Evolutionary conservation across 352 stramenopile genomes (phyloP).

Genomic region (Globisporangium spinosum): DNA sequence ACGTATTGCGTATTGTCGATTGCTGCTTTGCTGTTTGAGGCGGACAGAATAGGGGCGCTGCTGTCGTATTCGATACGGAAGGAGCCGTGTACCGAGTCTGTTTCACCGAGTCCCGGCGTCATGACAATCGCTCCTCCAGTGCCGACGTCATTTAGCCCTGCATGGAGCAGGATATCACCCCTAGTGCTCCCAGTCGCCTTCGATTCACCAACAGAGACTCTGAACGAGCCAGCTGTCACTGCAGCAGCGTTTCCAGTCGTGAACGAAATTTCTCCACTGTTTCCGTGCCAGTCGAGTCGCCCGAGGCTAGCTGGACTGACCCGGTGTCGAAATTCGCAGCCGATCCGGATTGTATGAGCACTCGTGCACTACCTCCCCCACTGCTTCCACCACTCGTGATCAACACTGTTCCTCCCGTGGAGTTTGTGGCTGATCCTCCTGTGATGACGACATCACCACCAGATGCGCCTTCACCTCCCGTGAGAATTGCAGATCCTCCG

Average conservation of each 20-base stretch:
- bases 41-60: slow-evolving; percentile 24
- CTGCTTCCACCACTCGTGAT: slow-evolving; percentile 25
- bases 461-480: slow-evolving; percentile 25
- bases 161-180: slow-evolving; percentile 32
- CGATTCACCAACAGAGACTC: slow-evolving; percentile 35
- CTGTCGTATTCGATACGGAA: slow-evolving; percentile 43
- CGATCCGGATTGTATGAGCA: slow-evolving; percentile 25
- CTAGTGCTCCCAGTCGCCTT: slow-evolving; percentile 17
- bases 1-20: slow-evolving; percentile 35
- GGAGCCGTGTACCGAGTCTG: slow-evolving; percentile 21
- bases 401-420: slow-evolving; percentile 21
- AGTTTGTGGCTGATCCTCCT: slow-evolving; percentile 17
- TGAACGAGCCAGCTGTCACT: slow-evolving; percentile 33
- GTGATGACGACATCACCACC: slow-evolving; percentile 27
- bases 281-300: slow-evolving; percentile 25
- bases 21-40: slow-evolving; percentile 27
- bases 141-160: slow-evolving; percentile 30
- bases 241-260: slow-evolving; percentile 27
- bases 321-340: slow-evolving; percentile 29
- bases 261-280: slow-evolving; percentile 35
- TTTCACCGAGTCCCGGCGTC: slow-evolving; percentile 34
- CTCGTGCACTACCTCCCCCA: slow-evolving; percentile 9
- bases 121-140: slow-evolving; percentile 39
- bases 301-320: slow-evolving; percentile 27
- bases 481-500: slow-evolving; percentile 28